phyloP scores from a whole-genome alignment of 2,329 filamentous ascomycete species.

The Fusarium pseudograminearum region DNA sequence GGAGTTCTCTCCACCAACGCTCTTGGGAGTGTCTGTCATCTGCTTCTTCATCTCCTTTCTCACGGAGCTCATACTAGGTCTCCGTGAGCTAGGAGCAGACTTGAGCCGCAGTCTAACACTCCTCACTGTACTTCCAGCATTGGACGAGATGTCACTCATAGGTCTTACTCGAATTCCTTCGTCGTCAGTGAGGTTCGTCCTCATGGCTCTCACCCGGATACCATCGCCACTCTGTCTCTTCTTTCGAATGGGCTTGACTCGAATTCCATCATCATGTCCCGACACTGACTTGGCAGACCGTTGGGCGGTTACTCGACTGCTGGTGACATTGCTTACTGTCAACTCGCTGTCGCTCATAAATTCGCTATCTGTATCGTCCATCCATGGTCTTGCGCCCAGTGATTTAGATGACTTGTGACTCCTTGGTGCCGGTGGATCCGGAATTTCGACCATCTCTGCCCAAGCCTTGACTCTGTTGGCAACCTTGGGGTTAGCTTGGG shows the following conservation, averaged over 20 bases:
- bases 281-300: conserved; percentile 44
- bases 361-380: conserved; percentile 47
- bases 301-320: conserved; percentile 36
- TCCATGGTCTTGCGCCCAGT: conserved; percentile 45
- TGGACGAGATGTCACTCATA: conserved; percentile 48
- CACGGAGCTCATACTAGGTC: conserved; percentile 46
- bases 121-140: conserved; percentile 43
- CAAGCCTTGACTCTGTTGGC: conserved; percentile 72
- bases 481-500: conserved; percentile 66
- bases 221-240: conserved; percentile 52
- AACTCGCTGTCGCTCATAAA: conserved; percentile 49
- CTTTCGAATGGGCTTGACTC: conserved; percentile 56
- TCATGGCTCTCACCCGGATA: conserved; percentile 50
- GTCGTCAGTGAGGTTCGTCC: conserved; percentile 41
- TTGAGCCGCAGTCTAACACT: conserved; percentile 47
- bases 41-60: conserved; percentile 47
- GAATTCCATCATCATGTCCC: conserved; percentile 57
- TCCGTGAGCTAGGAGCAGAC: conserved; percentile 45
- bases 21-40: conserved; percentile 31
- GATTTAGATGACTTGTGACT: conserved; percentile 55
- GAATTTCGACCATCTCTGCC: conserved; percentile 67
- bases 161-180: conserved; percentile 52
- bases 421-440: conserved; percentile 55
- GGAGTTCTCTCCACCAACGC: conserved; percentile 21
- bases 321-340: conserved; percentile 47